Evolutionary conservation across 352 stramenopile genomes (phyloP), one percentile per base, ranked within the genome.

Genomic region (Pythium utonaiense): DNA sequence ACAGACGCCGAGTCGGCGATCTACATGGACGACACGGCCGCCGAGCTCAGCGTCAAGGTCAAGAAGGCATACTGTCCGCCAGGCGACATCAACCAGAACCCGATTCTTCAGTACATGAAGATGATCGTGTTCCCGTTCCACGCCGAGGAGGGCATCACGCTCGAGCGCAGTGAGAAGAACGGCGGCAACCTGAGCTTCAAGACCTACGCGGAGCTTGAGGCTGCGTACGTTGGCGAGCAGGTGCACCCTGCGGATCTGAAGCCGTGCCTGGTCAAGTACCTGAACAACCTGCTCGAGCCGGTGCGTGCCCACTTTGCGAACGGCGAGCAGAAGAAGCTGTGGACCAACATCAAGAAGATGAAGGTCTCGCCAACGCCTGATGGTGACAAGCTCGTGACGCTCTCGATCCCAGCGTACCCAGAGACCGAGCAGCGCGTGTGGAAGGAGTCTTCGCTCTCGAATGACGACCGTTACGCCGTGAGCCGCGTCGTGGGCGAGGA

Each of bases 1-100:
- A 98, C 90, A 48, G 96, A 99, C 88, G 92, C 97, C 13, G 96
- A 99, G 77, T 97, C 85, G 44, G 91, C 91, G 28, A 98, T 99
- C 63, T 99, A 99, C 74, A 97, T 99, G 80, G 97, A 99, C 70
- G 96, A 99, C 79, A 89, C 88, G 16, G 75, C 74, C 16, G 90
- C 93, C 6, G 93, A 98, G 66, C 89, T 98, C 51, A 98, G 98
- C 73, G 86, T 83, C 57, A 99, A 99, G 78, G 96, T 99, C 70
- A 99, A 99, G 75, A 99, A 99, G 74, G 96, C 97, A 10, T 99
- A 98, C 72, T 99, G 97, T 60, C 96, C 91, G 22, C 88, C 86
- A 1, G 87, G 85, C 19, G 80, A 96, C 42, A 80, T 96, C 57
- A 66, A 89, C 48, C 80, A 73, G 27, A 99, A 99, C 80, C 96